These are phyloP conservation scores for Coelastrella sp. DNA, from an alignment of 139 green algal genomes.

Conservation along the genomic window DNA sequence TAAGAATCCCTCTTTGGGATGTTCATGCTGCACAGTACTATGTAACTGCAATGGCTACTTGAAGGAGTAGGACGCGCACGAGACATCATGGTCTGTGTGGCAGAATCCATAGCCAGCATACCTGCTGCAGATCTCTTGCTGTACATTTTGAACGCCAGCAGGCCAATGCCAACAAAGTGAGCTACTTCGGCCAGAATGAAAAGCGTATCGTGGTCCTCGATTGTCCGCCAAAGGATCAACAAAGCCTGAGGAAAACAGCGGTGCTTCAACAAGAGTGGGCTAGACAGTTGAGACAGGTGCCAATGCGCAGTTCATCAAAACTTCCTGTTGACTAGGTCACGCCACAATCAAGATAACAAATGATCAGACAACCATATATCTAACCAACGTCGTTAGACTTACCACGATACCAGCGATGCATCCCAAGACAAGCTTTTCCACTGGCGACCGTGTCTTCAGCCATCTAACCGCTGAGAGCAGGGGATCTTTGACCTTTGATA, in stretches of 20 bases:
- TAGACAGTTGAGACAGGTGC: background rate
- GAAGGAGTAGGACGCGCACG: too few species aligned
- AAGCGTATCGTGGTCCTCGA: slow-evolving; percentile 98
- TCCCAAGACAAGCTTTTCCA: slow-evolving; percentile 71
- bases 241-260: slow-evolving; percentile 50
- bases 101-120: too few species aligned
- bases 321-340: too few species aligned
- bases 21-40: too few species aligned
- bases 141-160: slow-evolving; percentile 95
- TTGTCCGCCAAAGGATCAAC: slow-evolving; percentile 74
- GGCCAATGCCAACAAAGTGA: slow-evolving; percentile 94
- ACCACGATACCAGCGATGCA: slow-evolving; percentile 68
- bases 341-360: too few species aligned
- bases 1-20: too few species aligned
- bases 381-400: slow-evolving; percentile 26
- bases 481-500: slow-evolving; percentile 62
- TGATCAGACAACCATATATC: too few species aligned
- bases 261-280: too few species aligned
- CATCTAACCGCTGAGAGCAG: slow-evolving; percentile 66
- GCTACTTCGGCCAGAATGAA: slow-evolving; percentile 95
- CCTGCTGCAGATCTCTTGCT: slow-evolving; percentile 89
- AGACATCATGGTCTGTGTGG: too few species aligned
- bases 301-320: background rate
- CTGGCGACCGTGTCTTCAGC: slow-evolving; percentile 76
- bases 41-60: too few species aligned